phyloP scores from a whole-genome alignment of 306 rosid species.

The Vigna unguiculata region DNA sequence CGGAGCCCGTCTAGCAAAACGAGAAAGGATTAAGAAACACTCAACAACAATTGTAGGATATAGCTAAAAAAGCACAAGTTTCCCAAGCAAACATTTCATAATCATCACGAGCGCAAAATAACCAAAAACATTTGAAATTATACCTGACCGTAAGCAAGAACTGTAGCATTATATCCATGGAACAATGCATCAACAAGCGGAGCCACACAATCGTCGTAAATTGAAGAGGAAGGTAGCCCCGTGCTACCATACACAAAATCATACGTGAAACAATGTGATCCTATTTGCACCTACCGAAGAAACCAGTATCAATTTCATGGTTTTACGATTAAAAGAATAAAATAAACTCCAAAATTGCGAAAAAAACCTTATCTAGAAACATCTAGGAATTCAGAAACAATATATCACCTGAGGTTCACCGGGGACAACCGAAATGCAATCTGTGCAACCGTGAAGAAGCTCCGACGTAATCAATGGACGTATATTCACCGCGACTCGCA shows the following conservation, averaged over 20 bases:
- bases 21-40: slow-evolving; percentile 1
- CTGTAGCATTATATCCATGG: slow-evolving; percentile 95
- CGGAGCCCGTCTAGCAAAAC: slow-evolving; percentile 83
- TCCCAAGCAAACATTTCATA: background rate
- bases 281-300: slow-evolving; percentile 77
- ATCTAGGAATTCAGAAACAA: background rate
- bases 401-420: slow-evolving; percentile 86
- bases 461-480: slow-evolving; percentile 90
- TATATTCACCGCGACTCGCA: slow-evolving; percentile 89
- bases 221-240: slow-evolving; percentile 53
- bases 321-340: background rate
- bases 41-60: slow-evolving; percentile 15
- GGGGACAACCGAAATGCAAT: slow-evolving; percentile 79
- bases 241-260: slow-evolving; percentile 75
- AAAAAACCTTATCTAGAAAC: background rate
- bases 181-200: slow-evolving; percentile 88
- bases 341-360: background rate
- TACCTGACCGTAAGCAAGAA: slow-evolving; percentile 98
- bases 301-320: slow-evolving; percentile 9
- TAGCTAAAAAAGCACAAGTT: background rate
- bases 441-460: slow-evolving; percentile 87
- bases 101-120: background rate
- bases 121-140: background rate
- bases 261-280: slow-evolving; percentile 85
- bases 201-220: slow-evolving; percentile 83